Percentiles rank a stretch among this genome's conserved stretches.
phyloP scores from a whole-genome alignment of 2,329 filamentous ascomycete genomes.

The Fusarium sp. region DNA sequence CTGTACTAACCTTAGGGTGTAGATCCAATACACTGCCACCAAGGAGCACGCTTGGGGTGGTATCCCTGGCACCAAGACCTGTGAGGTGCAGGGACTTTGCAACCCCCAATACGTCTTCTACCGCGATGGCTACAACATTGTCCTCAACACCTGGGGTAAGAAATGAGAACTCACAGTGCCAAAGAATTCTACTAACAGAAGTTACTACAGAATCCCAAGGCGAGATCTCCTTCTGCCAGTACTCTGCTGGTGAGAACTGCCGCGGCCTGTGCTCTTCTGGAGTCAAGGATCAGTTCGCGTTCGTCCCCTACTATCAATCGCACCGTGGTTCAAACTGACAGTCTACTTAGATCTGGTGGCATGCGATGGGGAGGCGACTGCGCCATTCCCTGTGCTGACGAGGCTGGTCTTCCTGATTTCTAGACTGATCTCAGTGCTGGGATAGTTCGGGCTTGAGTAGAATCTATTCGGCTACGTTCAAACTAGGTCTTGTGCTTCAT shows the following conservation, averaged over 20 bases:
- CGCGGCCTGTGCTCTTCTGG: conserved; percentile 1
- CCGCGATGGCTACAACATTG: conserved; percentile 5
- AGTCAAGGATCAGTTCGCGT: conserved; percentile 6
- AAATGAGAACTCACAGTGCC: too few species aligned
- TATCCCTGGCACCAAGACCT: neutral
- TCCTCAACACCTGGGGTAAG: conserved; percentile 11
- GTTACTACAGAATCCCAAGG: neutral
- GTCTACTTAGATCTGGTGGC: neutral
- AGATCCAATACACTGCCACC: conserved; percentile 14
- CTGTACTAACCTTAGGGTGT: neutral
- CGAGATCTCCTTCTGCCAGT: neutral
- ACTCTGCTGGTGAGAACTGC: conserved; percentile 1
- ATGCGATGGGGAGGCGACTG: conserved; percentile 3
- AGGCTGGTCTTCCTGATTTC: neutral
- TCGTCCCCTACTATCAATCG: neutral
- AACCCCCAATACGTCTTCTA: conserved; percentile 14
- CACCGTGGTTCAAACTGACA: neutral
- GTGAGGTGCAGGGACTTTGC: conserved; percentile 1
- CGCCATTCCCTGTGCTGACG: conserved; percentile 5
- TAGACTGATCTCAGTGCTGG: neutral
- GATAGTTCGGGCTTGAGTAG: neutral
- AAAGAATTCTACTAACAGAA: neutral
- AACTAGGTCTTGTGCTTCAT: neutral
- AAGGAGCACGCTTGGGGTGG: conserved; percentile 10
- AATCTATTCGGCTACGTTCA: neutral